Conservation (phyloP, 1,284 basidiomycete species). For the Irpex sp. region DNA sequence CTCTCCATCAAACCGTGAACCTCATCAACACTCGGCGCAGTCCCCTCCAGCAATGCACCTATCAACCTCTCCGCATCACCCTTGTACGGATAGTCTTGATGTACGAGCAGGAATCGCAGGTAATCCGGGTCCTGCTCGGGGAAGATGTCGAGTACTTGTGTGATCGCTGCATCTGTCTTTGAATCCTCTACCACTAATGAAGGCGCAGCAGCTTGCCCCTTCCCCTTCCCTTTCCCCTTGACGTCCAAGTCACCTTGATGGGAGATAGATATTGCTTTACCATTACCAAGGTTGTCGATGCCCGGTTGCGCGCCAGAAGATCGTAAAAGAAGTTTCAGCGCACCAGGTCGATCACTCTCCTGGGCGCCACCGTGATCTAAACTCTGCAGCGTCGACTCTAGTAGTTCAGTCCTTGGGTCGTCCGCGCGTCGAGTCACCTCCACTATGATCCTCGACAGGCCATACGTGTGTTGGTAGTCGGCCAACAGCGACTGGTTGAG, state of each 20-base stretch:
- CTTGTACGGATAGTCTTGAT: slow-evolving; percentile 43
- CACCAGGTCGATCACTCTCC: slow-evolving; percentile 42
- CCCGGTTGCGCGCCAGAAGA: slow-evolving; percentile 53
- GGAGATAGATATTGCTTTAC: neutral
- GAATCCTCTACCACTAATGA: slow-evolving; percentile 25
- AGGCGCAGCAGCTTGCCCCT: slow-evolving; percentile 17
- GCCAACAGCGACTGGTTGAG: slow-evolving; percentile 60
- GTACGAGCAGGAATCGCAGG: slow-evolving; percentile 51
- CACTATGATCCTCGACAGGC: slow-evolving; percentile 46
- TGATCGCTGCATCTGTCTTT: slow-evolving; percentile 52
- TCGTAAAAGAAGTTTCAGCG: slow-evolving; percentile 55
- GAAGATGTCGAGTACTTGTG: slow-evolving; percentile 69
- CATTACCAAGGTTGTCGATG: slow-evolving; percentile 36
- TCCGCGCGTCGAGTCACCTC: slow-evolving; percentile 44
- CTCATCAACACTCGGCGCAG: slow-evolving; percentile 47
- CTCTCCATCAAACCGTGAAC: slow-evolving; percentile 11
- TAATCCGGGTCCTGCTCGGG: slow-evolving; percentile 55
- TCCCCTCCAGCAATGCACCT: slow-evolving; percentile 68
- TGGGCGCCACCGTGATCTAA: slow-evolving; percentile 25
- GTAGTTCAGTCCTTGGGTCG: slow-evolving; percentile 52
- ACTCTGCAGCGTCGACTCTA: slow-evolving; percentile 47
- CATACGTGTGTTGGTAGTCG: slow-evolving; percentile 69
- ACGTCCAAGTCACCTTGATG: slow-evolving; percentile 3
- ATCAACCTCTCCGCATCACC: slow-evolving; percentile 58
- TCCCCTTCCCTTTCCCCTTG: slow-evolving; percentile 33